A percentile compares a stretch with the other conserved stretches of the same genome.
These are phyloP conservation scores for Orbilia javanica DNA, from an alignment of 2,329 filamentous ascomycete genomes.

Conservation along the genomic window DNA sequence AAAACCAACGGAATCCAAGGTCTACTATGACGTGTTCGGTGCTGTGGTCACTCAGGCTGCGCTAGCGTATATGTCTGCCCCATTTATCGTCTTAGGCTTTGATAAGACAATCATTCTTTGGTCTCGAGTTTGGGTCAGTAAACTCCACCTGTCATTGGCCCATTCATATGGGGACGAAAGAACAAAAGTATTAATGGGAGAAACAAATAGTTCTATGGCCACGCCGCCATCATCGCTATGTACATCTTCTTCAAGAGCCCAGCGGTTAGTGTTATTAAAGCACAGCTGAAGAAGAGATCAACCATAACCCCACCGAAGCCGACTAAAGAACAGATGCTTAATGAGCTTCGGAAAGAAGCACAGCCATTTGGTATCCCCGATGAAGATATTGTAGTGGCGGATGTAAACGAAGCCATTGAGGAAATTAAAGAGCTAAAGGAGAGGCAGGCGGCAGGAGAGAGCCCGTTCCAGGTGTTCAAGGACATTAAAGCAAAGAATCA, in stretches of 20 bases:
- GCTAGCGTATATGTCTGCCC: slow-evolving; percentile 84
- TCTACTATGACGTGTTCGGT: slow-evolving; percentile 85
- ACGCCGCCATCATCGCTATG: slow-evolving; percentile 75
- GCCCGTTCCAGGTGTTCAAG: slow-evolving; percentile 33
- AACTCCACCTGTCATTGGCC: neutral
- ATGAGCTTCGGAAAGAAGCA: slow-evolving; percentile 45
- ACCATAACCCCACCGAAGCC: slow-evolving; percentile 6
- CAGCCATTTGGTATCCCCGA: slow-evolving; percentile 63
- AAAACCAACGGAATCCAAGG: slow-evolving; percentile 77
- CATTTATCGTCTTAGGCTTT: slow-evolving; percentile 86
- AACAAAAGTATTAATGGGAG: neutral
- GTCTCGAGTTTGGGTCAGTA: slow-evolving; percentile 73
- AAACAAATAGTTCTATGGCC: slow-evolving; percentile 79
- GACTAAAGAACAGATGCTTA: slow-evolving; percentile 22
- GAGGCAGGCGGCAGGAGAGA: slow-evolving; percentile 32
- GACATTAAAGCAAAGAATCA: slow-evolving; percentile 42
- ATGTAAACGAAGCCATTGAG: slow-evolving; percentile 56
- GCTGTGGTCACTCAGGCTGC: slow-evolving; percentile 82
- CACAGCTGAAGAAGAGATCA: slow-evolving; percentile 40
- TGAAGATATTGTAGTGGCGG: slow-evolving; percentile 58
- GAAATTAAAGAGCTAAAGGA: slow-evolving; percentile 57
- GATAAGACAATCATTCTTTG: slow-evolving; percentile 79
- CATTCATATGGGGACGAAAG: neutral
- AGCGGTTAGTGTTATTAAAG: slow-evolving; percentile 70
- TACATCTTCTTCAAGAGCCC: slow-evolving; percentile 85